A percentile compares a stretch with the other conserved stretches of the same genome.
Conservation (phyloP, 345 rosid species). For the Eucalyptus rudis region DNA sequence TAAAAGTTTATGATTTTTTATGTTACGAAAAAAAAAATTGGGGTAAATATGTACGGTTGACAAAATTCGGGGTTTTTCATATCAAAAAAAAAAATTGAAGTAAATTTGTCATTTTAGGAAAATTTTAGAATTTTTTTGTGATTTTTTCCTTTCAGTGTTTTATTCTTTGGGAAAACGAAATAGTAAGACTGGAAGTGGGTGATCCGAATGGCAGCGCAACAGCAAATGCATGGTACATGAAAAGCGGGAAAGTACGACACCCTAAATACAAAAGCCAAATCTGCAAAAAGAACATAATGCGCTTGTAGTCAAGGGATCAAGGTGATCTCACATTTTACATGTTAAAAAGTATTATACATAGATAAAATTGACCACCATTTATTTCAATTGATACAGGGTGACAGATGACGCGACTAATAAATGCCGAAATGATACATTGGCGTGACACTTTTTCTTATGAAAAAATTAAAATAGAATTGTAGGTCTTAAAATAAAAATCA, state of each 20-base stretch:
- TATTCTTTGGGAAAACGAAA: background rate
- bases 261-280: background rate
- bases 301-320: background rate
- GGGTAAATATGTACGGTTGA: fast-evolving
- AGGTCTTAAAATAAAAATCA: background rate
- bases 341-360: too few relatives aligned
- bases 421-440: background rate
- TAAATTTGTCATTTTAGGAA: fast-evolving
- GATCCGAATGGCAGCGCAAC: background rate
- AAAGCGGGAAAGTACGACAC: background rate
- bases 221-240: background rate
- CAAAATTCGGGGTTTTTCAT: fast-evolving
- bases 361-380: background rate
- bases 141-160: fast-evolving
- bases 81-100: fast-evolving
- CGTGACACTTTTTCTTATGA: background rate
- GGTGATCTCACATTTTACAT: background rate
- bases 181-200: background rate
- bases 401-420: background rate
- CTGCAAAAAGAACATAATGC: too few relatives aligned
- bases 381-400: background rate
- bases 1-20: fast-evolving
- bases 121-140: fast-evolving
- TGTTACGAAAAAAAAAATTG: too few relatives aligned
- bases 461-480: background rate